Evolutionary conservation across 2,329 filamentous ascomycete genomes (phyloP).

Genomic region (Talaromyces piceae): DNA sequence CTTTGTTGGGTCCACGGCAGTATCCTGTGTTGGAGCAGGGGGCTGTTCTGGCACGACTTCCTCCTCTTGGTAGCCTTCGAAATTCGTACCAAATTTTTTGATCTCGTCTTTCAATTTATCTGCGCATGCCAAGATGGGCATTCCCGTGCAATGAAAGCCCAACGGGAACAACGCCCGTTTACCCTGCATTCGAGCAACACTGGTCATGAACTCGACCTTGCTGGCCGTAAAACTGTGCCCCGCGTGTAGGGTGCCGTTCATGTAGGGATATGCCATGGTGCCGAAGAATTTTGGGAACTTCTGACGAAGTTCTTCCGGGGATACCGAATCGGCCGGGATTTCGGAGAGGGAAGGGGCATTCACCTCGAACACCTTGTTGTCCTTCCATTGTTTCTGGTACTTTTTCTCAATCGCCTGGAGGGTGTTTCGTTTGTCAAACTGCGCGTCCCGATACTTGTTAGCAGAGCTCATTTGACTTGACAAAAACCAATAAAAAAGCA

Average conservation of each 20-base stretch:
- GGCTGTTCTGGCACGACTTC: conserved; percentile 45
- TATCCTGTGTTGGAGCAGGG: conserved; percentile 56
- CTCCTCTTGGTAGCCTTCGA: conserved; percentile 66
- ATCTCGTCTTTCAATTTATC: conserved; percentile 92
- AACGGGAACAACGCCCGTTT: conserved; percentile 81
- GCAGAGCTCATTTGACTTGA: not conserved
- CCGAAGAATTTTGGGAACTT: conserved; percentile 89
- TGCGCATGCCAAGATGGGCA: conserved; percentile 96
- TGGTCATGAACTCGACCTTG: conserved; percentile 87
- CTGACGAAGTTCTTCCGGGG: conserved; percentile 65
- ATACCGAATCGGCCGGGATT: conserved; percentile 65
- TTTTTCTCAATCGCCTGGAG: conserved; percentile 81
- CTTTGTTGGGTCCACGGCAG: conserved; percentile 79
- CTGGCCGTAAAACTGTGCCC: conserved; percentile 87
- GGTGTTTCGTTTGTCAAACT: conserved; percentile 82
- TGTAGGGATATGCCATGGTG: conserved; percentile 69
- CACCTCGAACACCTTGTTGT: conserved; percentile 70
- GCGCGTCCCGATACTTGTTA: conserved; percentile 1
- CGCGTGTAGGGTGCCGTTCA: conserved; percentile 83
- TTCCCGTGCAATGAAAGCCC: conserved; percentile 93
- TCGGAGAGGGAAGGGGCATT: conserved; percentile 75
- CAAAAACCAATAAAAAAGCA: too few relatives aligned
- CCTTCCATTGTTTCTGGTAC: conserved; percentile 80
- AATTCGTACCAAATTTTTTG: conserved; percentile 77
- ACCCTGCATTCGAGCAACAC: conserved; percentile 84